phyloP scores from a whole-genome alignment of 495 filamentous ascomycete species.

The Beverwykella pulmonaria region DNA sequence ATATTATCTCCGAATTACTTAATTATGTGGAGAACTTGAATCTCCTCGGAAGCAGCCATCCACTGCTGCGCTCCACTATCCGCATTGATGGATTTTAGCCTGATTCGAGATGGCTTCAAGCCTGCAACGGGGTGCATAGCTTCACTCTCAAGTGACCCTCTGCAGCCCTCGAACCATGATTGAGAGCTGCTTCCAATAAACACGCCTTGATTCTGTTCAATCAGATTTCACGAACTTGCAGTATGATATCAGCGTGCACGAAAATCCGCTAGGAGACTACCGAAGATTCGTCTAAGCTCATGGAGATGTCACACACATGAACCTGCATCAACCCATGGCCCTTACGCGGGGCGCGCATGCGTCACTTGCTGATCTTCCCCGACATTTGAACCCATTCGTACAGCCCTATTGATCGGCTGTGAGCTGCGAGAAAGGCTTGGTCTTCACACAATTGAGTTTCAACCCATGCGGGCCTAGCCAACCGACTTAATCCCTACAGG shows the following conservation, averaged over 20 bases:
- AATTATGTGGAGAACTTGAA: not conserved
- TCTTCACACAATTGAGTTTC: not conserved
- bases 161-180: not conserved
- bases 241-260: not conserved
- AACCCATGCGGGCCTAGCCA: not conserved
- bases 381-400: not conserved
- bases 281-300: not conserved
- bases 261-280: not conserved
- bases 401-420: not conserved
- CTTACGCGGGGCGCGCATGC: not conserved
- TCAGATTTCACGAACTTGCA: not conserved
- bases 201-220: not conserved
- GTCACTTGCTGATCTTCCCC: not conserved
- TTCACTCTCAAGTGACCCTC: not conserved
- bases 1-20: not conserved
- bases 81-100: slow-evolving; percentile 1
- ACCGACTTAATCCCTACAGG: too few species aligned
- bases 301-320: not conserved
- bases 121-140: not conserved
- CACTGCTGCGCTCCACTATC: too few species aligned
- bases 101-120: not conserved
- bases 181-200: not conserved
- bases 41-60: not conserved
- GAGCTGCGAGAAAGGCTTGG: not conserved
- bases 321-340: not conserved